Conservation (phyloP, 2,329 filamentous ascomycete species). For the Aspergillus alliaceus region DNA sequence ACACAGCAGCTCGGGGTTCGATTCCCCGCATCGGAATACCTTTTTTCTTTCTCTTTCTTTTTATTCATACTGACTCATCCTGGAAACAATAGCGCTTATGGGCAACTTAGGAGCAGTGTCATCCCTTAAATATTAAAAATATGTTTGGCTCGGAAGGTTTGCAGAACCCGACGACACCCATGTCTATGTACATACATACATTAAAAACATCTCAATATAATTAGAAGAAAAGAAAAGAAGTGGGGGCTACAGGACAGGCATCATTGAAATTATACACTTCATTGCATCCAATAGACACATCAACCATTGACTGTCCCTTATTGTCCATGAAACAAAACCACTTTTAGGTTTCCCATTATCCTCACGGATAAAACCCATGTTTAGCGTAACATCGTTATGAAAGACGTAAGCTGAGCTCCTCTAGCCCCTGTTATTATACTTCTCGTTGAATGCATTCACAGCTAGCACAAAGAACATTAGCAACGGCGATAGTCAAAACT, state of each 20-base stretch:
- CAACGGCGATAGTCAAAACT: neutral
- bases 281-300: neutral
- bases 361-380: neutral
- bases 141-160: neutral
- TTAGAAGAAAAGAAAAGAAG: neutral
- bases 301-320: neutral
- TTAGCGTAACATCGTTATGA: slow-evolving; percentile 10
- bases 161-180: neutral
- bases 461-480: slow-evolving; percentile 37
- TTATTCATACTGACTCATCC: no score
- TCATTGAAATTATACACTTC: neutral
- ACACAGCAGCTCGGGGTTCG: slow-evolving; percentile 1
- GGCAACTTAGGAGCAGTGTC: no score
- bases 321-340: neutral
- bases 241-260: no score
- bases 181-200: neutral
- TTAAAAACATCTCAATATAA: neutral
- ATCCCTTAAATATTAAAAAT: neutral
- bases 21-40: neutral
- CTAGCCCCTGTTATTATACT: slow-evolving; percentile 50
- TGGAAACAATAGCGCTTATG: no score
- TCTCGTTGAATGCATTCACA: slow-evolving; percentile 68
- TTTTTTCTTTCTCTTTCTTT: neutral
- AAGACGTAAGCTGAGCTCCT: neutral
- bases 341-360: neutral